These are phyloP conservation scores for Penicillium egyptiacum DNA, from an alignment of 495 filamentous ascomycete genomes.

Conservation along the genomic window DNA sequence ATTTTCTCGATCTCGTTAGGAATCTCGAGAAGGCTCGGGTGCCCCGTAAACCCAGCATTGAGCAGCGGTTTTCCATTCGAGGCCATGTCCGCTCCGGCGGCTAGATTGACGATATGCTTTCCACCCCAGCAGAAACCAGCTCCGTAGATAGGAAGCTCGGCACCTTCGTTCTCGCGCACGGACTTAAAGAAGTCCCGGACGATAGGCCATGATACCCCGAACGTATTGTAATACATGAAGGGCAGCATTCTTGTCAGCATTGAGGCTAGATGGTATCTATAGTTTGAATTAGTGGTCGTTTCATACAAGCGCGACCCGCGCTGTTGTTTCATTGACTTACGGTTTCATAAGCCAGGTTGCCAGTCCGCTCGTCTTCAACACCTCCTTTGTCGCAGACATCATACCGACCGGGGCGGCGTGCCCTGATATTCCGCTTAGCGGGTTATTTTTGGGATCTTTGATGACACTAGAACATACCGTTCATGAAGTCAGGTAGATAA, in stretches of 20 bases:
- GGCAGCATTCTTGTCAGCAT: conserved; percentile 14
- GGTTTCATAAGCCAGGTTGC: conserved; percentile 3
- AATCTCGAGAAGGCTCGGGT: conserved; percentile 52
- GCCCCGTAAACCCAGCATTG: conserved; percentile 55
- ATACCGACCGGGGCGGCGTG: not conserved
- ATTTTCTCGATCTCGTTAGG: conserved; percentile 57
- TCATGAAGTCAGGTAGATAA: conserved; percentile 61
- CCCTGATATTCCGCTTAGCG: not conserved
- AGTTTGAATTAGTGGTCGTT: not conserved
- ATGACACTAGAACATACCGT: conserved; percentile 38
- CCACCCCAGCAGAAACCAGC: conserved; percentile 66
- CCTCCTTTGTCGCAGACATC: not conserved
- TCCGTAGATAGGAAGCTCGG: conserved; percentile 38
- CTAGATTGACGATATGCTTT: conserved; percentile 46
- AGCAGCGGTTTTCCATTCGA: conserved; percentile 39
- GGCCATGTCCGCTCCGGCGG: conserved; percentile 27
- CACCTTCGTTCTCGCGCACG: conserved; percentile 39
- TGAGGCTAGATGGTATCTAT: not conserved
- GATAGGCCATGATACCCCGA: conserved; percentile 40
- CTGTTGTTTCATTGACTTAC: not conserved
- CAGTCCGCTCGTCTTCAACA: not conserved
- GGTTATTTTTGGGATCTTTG: not conserved
- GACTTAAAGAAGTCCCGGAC: conserved; percentile 48
- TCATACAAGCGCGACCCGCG: too few species aligned
- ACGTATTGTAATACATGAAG: conserved; percentile 38